phyloP scores from a whole-genome alignment of 352 stramenopile genomes.

The Blastocystis sp. region DNA sequence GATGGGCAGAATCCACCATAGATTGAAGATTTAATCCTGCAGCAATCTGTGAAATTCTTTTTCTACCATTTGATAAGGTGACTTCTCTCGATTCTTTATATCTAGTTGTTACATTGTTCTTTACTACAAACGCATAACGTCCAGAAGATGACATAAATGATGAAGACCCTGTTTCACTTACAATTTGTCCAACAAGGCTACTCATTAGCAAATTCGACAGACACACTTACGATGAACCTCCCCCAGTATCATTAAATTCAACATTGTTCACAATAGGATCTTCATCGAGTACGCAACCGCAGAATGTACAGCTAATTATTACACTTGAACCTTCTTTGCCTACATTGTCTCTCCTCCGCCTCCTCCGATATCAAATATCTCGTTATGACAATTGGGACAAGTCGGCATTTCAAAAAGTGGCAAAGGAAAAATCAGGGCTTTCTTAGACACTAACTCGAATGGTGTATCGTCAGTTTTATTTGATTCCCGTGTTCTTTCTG shows the following conservation, averaged over 20 bases:
- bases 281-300: constrained; percentile 90
- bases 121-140: neutral
- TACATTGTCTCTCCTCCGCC: constrained; percentile 36
- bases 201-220: constrained; percentile 10
- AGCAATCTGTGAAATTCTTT: constrained; percentile 87
- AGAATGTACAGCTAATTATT: constrained; percentile 76
- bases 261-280: constrained; percentile 93
- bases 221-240: constrained; percentile 73
- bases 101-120: neutral
- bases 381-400: constrained; percentile 31
- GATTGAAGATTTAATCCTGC: constrained; percentile 82
- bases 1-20: constrained; percentile 91
- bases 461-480: too few species aligned
- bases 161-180: constrained; percentile 84
- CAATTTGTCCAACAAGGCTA: constrained; percentile 88
- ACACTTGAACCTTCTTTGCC: neutral
- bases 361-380: constrained; percentile 51
- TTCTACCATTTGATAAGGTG: constrained; percentile 88
- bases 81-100: constrained; percentile 85
- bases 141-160: constrained; percentile 77
- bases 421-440: too few species aligned
- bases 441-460: too few species aligned
- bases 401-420: neutral
- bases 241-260: constrained; percentile 90
- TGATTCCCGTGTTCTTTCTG: too few species aligned